A percentile compares a stretch with the other conserved stretches of the same genome.
Conservation (phyloP, 192 early-diverging fungal species). For the Linnemannia exigua region DNA sequence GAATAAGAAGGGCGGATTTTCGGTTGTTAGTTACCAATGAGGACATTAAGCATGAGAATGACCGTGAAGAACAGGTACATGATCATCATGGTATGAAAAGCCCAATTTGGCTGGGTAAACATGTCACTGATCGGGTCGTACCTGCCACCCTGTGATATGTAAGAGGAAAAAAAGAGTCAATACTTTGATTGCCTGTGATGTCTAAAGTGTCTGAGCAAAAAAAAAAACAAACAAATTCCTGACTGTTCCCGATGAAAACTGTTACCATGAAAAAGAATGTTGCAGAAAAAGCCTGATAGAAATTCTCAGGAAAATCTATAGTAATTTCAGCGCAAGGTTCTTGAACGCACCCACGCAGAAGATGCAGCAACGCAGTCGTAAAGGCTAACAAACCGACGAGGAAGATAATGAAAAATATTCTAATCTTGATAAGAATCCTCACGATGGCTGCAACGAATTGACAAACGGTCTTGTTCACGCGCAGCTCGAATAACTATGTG, state of each 20-base stretch:
- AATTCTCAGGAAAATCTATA: no score
- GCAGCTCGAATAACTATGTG: background rate
- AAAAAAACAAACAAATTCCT: no score
- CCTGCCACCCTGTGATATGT: constrained; percentile 9
- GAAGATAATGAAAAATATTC: background rate
- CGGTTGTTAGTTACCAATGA: constrained; percentile 25
- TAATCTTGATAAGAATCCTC: background rate
- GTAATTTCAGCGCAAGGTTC: no score
- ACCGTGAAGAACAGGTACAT: constrained; percentile 37
- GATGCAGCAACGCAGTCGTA: background rate
- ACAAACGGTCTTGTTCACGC: background rate
- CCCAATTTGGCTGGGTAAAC: constrained; percentile 6
- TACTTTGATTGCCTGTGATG: no score
- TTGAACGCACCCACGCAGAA: background rate
- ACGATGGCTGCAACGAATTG: background rate
- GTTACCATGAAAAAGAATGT: no score
- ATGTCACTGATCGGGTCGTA: constrained; percentile 25
- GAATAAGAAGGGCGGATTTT: no score
- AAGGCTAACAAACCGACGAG: background rate
- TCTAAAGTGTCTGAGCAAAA: no score
- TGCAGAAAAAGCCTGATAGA: no score
- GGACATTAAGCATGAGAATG: constrained; percentile 34
- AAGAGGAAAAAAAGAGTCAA: no score
- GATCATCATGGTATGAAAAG: constrained; percentile 33
- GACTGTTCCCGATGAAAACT: no score